Percentiles rank a stretch among this genome's conserved stretches.
phyloP scores from a whole-genome alignment of 345 rosid genomes.

The Aegle marmelos region DNA sequence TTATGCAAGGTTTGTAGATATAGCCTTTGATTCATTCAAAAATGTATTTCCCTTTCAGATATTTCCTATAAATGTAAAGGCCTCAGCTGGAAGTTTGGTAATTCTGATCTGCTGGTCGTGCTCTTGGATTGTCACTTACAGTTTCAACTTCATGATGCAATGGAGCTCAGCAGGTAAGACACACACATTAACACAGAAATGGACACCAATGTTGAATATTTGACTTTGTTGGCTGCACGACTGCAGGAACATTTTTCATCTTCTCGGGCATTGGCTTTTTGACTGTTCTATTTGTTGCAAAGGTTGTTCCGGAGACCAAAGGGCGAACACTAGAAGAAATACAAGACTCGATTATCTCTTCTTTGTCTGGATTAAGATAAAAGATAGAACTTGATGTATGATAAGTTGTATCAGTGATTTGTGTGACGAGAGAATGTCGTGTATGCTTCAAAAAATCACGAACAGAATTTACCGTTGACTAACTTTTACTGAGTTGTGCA shows the following conservation, averaged over 20 bases:
- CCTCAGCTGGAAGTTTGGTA: constrained; percentile 53
- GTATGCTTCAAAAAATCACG: neutral
- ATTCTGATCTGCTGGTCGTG: constrained; percentile 40
- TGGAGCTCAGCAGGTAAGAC: constrained; percentile 50
- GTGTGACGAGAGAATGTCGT: neutral
- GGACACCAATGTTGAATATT: neutral
- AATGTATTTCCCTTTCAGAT: constrained; percentile 26
- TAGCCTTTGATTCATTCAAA: neutral
- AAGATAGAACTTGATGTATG: neutral
- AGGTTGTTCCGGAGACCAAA: constrained; percentile 59
- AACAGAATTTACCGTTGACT: neutral
- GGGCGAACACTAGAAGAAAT: constrained; percentile 61
- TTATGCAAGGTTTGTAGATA: neutral
- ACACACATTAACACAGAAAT: no score
- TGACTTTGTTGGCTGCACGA: neutral
- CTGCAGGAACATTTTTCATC: constrained; percentile 58
- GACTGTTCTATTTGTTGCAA: constrained; percentile 37
- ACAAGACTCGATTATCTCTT: constrained; percentile 26
- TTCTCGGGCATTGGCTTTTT: constrained; percentile 25
- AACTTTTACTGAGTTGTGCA: neutral
- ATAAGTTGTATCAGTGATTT: neutral
- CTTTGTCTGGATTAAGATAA: constrained; percentile 15
- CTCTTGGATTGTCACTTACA: constrained; percentile 44
- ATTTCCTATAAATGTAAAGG: constrained; percentile 50
- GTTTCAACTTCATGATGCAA: constrained; percentile 44